Conservation (phyloP, 768 basidiomycete species). For the Piloderma croceum region DNA sequence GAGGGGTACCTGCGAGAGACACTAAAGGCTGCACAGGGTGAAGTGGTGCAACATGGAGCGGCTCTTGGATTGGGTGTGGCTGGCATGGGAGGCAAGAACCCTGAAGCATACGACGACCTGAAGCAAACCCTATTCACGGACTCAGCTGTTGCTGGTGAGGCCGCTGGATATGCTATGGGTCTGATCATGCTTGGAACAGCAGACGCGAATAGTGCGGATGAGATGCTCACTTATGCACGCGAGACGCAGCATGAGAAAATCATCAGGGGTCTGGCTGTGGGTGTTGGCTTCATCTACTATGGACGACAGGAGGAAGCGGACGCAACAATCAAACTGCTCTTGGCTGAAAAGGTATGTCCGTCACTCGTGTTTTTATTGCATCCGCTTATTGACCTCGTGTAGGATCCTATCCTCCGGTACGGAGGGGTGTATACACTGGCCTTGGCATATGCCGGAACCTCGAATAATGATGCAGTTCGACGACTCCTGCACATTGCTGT, state of each 20-base stretch:
- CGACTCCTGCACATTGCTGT: slow-evolving; percentile 93
- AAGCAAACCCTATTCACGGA: slow-evolving; percentile 88
- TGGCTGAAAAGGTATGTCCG: slow-evolving; percentile 74
- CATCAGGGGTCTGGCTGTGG: slow-evolving; percentile 91
- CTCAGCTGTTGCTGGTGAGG: slow-evolving; percentile 94
- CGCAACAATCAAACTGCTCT: slow-evolving; percentile 65
- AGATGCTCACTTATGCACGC: slow-evolving; percentile 94
- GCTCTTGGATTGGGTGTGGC: slow-evolving; percentile 95
- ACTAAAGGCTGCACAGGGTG: slow-evolving; percentile 67
- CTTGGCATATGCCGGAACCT: slow-evolving; percentile 93
- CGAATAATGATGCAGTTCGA: slow-evolving; percentile 89
- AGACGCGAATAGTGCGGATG: slow-evolving; percentile 69
- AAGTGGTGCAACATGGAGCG: slow-evolving; percentile 95
- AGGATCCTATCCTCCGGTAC: slow-evolving; percentile 97
- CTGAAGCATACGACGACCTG: slow-evolving; percentile 87
- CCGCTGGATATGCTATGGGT: slow-evolving; percentile 95
- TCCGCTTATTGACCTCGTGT: slow-evolving; percentile 6
- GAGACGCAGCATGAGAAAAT: slow-evolving; percentile 99
- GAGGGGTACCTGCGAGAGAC: slow-evolving; percentile 76
- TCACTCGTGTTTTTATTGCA: slow-evolving; percentile 1
- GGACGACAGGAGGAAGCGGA: slow-evolving; percentile 92
- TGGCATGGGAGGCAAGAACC: slow-evolving; percentile 86
- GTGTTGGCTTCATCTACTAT: slow-evolving; percentile 88
- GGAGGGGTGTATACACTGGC: slow-evolving; percentile 97
- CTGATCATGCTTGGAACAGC: slow-evolving; percentile 97